Percentiles rank a stretch among this genome's conserved stretches.
Conservation (phyloP, 129 eudicot genomes). For the Helianthus annuus region HanXRQr2.0-SUNRISE NC_035443.2:165627433-165627932, state of each 20-base stretch:
- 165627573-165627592: conserved; percentile 63
- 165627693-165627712: background rate
- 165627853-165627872: too few species aligned
- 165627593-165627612: conserved; percentile 81
- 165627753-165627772: conserved; percentile 2
- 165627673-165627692: conserved; percentile 22
- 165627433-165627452: conserved; percentile 7
- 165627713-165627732: conserved; percentile 14
- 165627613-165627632: conserved; percentile 73
- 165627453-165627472: background rate
- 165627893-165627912: too few species aligned
- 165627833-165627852: too few species aligned
- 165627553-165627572: conserved; percentile 57
- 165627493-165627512: background rate
- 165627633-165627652: conserved; percentile 55
- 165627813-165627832: too few species aligned
- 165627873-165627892: too few species aligned
- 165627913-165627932: too few species aligned
- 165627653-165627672: conserved; percentile 57
- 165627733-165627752: background rate
- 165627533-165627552: background rate
- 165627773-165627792: conserved; percentile 12
- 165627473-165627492: background rate
- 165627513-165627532: background rate
- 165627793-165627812: background rate